Base-by-base conservation (phyloP, 2,329 filamentous ascomycete genomes). In the Aschersonia sp. region DNA sequence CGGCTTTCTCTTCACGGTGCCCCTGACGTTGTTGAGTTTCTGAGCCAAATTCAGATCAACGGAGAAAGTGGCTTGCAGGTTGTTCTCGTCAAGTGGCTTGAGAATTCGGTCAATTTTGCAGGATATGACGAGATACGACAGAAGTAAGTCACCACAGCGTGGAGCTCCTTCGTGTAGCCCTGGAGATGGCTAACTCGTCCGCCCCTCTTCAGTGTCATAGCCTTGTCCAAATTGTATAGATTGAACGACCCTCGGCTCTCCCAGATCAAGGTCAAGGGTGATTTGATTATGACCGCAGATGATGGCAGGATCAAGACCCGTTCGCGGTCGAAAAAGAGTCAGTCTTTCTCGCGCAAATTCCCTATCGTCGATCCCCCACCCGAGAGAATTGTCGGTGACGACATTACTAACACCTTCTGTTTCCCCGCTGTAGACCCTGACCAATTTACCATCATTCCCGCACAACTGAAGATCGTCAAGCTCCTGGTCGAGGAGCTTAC, bases 61-160 rank as follows among this genome's bases (percentile, higher is more conserved):
- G 82, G 81, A 14, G 74, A 84, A 59, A 94, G 76, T 58, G 92
- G 89, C n/a, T 69, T 98, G 6, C 79, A 89, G 53, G 81, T 95
- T 30, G 92, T 98, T 4, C 69, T 97, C 54, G 76, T 81, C 65
- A 95, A 97, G 66, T 98, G 92, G 92, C 72, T 98, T 1, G 92
- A 97, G 68, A 95, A 97, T 65, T 95, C 88, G 4, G 78, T 94
- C 64, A 94, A 84, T 64, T 98, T 98, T 66, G 88, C 88, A n/a
- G 92, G 92, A 10, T 98, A 95, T 57, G 89, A 97, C 57, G 90
- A 95, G 64, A 97, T 97, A 56, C 79, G 89, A 55, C 87, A 95
- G 64, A 98, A 97, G 85, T 89, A 70, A 64, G 81, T 70, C 12
- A 41, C 22, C 22, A 4, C 22, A 22, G 22, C 22, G 22, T 22